phyloP scores from a whole-genome alignment of 2,329 filamentous ascomycete species.

The Talaromyces sp. region DNA sequence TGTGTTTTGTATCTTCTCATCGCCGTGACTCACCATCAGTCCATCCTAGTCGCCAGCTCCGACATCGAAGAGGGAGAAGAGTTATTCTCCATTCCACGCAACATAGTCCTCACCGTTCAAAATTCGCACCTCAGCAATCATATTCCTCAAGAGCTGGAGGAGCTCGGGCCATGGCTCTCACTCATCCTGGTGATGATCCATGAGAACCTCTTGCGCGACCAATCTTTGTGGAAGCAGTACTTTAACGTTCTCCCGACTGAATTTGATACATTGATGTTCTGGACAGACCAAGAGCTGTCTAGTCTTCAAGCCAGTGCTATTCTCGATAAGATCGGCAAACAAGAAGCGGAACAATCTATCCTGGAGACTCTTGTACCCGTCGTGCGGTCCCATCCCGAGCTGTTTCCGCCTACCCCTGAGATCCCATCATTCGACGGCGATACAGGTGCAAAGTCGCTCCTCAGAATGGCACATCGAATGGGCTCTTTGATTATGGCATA shows the following conservation, averaged over 20 bases:
- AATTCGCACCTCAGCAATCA: constrained; percentile 63
- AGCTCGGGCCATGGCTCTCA: constrained; percentile 48
- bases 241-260: constrained; percentile 64
- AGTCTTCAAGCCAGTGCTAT: constrained; percentile 73
- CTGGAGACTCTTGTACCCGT: constrained; percentile 51
- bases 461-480: constrained; percentile 67
- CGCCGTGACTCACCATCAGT: constrained; percentile 17
- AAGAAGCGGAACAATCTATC: constrained; percentile 66
- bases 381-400: constrained; percentile 33
- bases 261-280: constrained; percentile 91
- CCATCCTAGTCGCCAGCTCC: constrained; percentile 57
- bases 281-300: constrained; percentile 63
- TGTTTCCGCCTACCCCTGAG: constrained; percentile 35
- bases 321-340: constrained; percentile 69
- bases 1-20: constrained; percentile 5
- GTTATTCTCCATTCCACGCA: constrained; percentile 73
- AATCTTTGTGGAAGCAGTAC: constrained; percentile 72
- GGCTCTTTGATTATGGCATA: constrained; percentile 89
- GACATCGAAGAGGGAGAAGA: constrained; percentile 70
- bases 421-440: constrained; percentile 38
- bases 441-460: constrained; percentile 41
- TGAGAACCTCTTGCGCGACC: constrained; percentile 56
- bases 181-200: constrained; percentile 77
- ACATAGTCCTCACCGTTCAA: constrained; percentile 63
- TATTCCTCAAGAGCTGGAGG: constrained; percentile 51